Evolutionary conservation across 164 flowering plant species (phyloP).

Genomic region (Kingdonia uniflora): DNA sequence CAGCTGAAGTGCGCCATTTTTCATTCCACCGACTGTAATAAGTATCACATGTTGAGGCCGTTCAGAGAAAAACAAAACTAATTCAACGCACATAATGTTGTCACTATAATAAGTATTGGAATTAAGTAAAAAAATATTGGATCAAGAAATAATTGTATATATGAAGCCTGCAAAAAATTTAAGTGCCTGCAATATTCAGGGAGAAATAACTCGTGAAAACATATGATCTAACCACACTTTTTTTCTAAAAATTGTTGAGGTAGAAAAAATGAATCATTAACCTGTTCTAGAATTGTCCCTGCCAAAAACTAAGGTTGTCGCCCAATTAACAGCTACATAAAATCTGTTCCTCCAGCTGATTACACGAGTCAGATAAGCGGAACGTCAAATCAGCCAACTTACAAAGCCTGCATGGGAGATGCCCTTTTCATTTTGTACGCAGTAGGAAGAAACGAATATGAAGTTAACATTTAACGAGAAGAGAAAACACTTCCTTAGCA

Average conservation of each 20-base stretch:
- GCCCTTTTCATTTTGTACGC: conserved; percentile 56
- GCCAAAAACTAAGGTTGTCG: conserved; percentile 71
- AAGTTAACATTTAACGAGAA: not conserved
- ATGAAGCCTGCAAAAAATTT: too few relatives aligned
- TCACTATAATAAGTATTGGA: too few relatives aligned
- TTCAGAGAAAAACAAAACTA: too few relatives aligned
- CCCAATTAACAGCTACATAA: conserved; percentile 92
- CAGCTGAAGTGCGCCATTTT: too few relatives aligned
- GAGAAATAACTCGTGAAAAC: too few relatives aligned
- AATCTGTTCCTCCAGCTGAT: conserved; percentile 89
- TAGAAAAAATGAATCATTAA: conserved; percentile 5
- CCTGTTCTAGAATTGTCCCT: conserved; percentile 61
- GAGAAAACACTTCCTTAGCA: not conserved
- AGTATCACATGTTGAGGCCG: too few relatives aligned
- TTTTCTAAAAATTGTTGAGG: not conserved
- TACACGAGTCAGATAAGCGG: conserved; percentile 76
- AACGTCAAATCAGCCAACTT: conserved; percentile 81
- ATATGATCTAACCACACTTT: not conserved
- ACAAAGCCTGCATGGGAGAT: conserved; percentile 57
- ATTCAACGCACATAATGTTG: too few relatives aligned
- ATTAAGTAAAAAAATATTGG: too few relatives aligned
- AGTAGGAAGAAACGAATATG: too few relatives aligned
- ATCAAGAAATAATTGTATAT: too few relatives aligned
- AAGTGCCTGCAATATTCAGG: too few relatives aligned
- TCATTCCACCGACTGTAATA: too few relatives aligned